Base-by-base conservation (phyloP, 2,329 filamentous ascomycete species). In the Aspergillus tubingensis region DNA sequence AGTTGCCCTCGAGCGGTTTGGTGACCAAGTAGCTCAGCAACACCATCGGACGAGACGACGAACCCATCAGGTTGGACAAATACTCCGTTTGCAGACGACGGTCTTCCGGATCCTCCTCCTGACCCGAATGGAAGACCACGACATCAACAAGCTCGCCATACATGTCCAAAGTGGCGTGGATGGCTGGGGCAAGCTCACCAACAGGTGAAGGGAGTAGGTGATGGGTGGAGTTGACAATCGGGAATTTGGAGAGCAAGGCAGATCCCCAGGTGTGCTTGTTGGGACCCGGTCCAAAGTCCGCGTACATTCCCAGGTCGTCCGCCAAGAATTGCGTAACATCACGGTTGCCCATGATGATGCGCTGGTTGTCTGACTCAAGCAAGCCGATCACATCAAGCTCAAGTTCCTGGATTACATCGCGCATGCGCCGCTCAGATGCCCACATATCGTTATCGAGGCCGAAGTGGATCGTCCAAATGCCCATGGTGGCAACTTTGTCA, bases 241-340 rank as follows among this genome's bases (percentile, higher is more conserved):
- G 95, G 81, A 98, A 99, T 74, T 98, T 98, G 69, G 92, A 97
- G 3, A 99, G 84, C 48, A 99, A 83, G 21, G 93, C 95, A 8
- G 89, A 87, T 54, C 95, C 95, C 95, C 95, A 99, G 0, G 95
- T 99, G 80, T 99, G 95, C 80, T 98, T 99, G 84, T 99, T 96
- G 6, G 95, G 95, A 2, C 95, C 95, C 30, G 95, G 95, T 58
- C 95, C 95, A 71, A 92, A 97, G 80, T 99, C 95, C 53, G 96
- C 93, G 72, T 97, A 99, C 95, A 99, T 99, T 68, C 95, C 95
- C 10, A 99, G 85, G 67, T 99, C 93, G 75, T 98, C 94, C 19
- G 95, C 93, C 8, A 99, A 85, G 78, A 91, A 96, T 74, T 98
- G 95, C 1, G 95, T 97, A 8, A 91, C 90, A 74, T 99, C 95